phyloP scores from a whole-genome alignment of 2,329 filamentous ascomycete species.

The Cucurbitaria berberidis region DNA sequence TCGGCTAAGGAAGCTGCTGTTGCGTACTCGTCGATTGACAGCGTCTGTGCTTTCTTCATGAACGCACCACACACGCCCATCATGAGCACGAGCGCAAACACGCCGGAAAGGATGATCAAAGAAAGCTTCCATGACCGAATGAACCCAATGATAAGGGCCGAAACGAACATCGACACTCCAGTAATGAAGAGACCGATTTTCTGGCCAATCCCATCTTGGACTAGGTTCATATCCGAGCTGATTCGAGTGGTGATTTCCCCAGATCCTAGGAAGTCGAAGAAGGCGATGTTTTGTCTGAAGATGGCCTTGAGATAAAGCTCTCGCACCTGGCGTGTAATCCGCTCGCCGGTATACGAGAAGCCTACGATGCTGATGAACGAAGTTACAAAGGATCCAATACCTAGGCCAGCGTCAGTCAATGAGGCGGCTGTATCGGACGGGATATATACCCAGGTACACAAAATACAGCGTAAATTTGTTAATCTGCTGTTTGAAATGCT shows the following conservation, averaged over 20 bases:
- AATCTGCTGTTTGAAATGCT: constrained; percentile 38
- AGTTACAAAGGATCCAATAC: constrained; percentile 64
- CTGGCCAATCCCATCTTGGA: constrained; percentile 81
- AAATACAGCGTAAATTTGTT: constrained; percentile 46
- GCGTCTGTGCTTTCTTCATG: constrained; percentile 75
- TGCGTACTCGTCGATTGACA: constrained; percentile 79
- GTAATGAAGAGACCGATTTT: constrained; percentile 46
- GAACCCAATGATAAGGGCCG: constrained; percentile 91
- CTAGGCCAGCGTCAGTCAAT: constrained; percentile 17
- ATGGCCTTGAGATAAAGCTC: constrained; percentile 69
- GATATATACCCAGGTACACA: constrained; percentile 53
- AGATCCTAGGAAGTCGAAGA: constrained; percentile 82
- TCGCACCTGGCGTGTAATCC: constrained; percentile 54
- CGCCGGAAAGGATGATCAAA: constrained; percentile 81
- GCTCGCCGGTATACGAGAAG: constrained; percentile 73
- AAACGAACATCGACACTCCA: constrained; percentile 65
- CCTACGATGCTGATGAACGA: constrained; percentile 77
- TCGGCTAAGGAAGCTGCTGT: constrained; percentile 87
- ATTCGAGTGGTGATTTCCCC: constrained; percentile 96
- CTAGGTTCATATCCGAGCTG: constrained; percentile 90
- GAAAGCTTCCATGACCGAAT: constrained; percentile 93
- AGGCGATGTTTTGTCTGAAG: constrained; percentile 51
- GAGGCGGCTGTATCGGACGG: background rate
- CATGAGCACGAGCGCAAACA: constrained; percentile 75
- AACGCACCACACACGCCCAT: constrained; percentile 78